Conservation (phyloP, 768 basidiomycete genomes). For the Rhizopogon rudus region DNA sequence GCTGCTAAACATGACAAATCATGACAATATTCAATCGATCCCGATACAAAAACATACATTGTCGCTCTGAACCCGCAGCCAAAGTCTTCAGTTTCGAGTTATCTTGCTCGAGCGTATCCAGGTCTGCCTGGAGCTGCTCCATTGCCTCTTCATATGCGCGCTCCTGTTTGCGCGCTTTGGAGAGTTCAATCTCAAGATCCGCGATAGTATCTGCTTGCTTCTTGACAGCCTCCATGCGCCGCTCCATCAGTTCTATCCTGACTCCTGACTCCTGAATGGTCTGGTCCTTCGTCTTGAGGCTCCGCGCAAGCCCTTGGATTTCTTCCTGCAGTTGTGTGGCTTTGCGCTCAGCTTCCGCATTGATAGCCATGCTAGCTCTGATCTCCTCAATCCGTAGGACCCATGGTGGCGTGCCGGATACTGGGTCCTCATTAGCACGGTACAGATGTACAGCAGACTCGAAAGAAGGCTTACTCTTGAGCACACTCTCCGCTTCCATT, state of each 20-base stretch:
- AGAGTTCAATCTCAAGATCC: slow-evolving; percentile 76
- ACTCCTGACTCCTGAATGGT: slow-evolving; percentile 81
- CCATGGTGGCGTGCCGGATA: slow-evolving; percentile 82
- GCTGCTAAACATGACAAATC: slow-evolving; percentile 26
- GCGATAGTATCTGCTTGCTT: slow-evolving; percentile 82
- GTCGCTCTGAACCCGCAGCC: slow-evolving; percentile 63
- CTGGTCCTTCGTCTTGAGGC: slow-evolving; percentile 86
- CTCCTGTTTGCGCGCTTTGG: slow-evolving; percentile 83
- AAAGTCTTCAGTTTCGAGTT: slow-evolving; percentile 75
- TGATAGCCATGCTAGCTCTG: slow-evolving; percentile 76
- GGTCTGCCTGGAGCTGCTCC: slow-evolving; percentile 86
- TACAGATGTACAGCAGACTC: not conserved
- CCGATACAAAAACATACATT: slow-evolving; percentile 43
- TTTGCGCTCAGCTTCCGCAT: slow-evolving; percentile 89
- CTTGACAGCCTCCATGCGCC: slow-evolving; percentile 86
- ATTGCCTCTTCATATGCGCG: slow-evolving; percentile 89
- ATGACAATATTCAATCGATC: not conserved
- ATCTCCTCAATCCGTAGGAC: slow-evolving; percentile 75
- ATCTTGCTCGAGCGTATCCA: slow-evolving; percentile 85
- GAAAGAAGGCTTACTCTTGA: slow-evolving; percentile 56
- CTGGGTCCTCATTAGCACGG: slow-evolving; percentile 30
- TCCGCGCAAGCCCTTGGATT: slow-evolving; percentile 81
- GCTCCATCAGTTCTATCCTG: slow-evolving; percentile 94
- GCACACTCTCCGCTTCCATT: slow-evolving; percentile 69
- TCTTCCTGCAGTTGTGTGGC: slow-evolving; percentile 85